phyloP scores from a whole-genome alignment of 1,284 basidiomycete genomes.

The Microbotryum intermedium region DNA sequence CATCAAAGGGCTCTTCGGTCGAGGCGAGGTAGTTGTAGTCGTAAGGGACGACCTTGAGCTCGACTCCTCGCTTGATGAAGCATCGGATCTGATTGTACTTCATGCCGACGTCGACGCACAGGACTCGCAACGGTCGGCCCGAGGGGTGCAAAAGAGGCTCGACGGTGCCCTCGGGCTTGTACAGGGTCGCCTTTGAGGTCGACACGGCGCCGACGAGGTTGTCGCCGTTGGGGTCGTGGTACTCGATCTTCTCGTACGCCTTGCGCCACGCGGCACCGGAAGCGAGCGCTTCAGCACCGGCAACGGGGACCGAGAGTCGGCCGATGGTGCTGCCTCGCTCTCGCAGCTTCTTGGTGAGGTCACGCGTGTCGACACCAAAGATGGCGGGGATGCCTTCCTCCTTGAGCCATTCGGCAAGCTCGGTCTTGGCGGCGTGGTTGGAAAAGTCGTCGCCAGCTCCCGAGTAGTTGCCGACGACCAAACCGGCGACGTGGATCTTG shows the following conservation, averaged over 20 bases:
- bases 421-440: slow-evolving; percentile 86
- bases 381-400: slow-evolving; percentile 92
- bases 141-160: slow-evolving; percentile 64
- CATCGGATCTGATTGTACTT: slow-evolving; percentile 99
- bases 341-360: slow-evolving; percentile 90
- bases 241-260: slow-evolving; percentile 71
- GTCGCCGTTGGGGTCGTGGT: slow-evolving; percentile 76
- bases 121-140: slow-evolving; percentile 67
- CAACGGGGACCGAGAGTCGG: slow-evolving; percentile 45
- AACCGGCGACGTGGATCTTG: slow-evolving; percentile 83
- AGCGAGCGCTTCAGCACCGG: slow-evolving; percentile 43
- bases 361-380: slow-evolving; percentile 93
- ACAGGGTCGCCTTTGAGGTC: slow-evolving; percentile 57
- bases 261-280: slow-evolving; percentile 56
- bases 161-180: slow-evolving; percentile 51
- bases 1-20: slow-evolving; percentile 73
- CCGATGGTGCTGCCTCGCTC: slow-evolving; percentile 90
- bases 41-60: slow-evolving; percentile 97
- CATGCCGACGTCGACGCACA: slow-evolving; percentile 96
- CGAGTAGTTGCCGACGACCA: slow-evolving; percentile 84
- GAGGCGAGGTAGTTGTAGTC: slow-evolving; percentile 80
- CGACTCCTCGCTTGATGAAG: slow-evolving; percentile 85
- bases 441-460: slow-evolving; percentile 71
- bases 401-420: slow-evolving; percentile 85
- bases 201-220: slow-evolving; percentile 92